These are phyloP conservation scores for Lipomyces mesembrius DNA, from an alignment of 805 yeast species.

Conservation along the genomic window DNA sequence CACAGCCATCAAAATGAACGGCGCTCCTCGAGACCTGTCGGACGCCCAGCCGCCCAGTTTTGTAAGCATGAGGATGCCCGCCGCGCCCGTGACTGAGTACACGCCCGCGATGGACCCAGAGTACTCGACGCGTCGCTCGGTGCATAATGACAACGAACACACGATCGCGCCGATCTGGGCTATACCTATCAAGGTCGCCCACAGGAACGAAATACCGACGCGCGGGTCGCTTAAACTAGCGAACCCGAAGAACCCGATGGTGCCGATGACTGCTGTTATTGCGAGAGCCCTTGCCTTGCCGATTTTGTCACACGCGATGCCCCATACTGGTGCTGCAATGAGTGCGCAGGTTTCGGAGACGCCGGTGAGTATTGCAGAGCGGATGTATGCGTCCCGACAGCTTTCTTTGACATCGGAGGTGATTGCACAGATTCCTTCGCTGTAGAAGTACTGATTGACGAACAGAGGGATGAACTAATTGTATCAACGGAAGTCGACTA, in stretches of 20 bases:
- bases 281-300: conserved; percentile 49
- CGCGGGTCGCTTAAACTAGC: conserved; percentile 47
- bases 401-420: conserved; percentile 43
- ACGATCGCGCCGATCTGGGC: conserved; percentile 67
- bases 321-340: conserved; percentile 67
- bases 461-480: conserved; percentile 63
- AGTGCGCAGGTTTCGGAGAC: conserved; percentile 63
- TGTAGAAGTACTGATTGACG: conserved; percentile 60
- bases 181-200: conserved; percentile 57
- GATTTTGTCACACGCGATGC: conserved; percentile 57
- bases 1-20: conserved; percentile 59
- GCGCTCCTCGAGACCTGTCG: conserved; percentile 61
- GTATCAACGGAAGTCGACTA: conserved; percentile 47
- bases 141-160: conserved; percentile 65
- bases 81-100: conserved; percentile 68
- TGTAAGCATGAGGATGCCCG: conserved; percentile 65
- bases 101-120: conserved; percentile 74
- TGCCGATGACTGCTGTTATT: conserved; percentile 52
- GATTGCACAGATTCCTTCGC: conserved; percentile 55
- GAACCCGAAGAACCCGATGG: conserved; percentile 51
- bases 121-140: conserved; percentile 51
- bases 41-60: conserved; percentile 66
- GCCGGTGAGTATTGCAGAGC: conserved; percentile 71
- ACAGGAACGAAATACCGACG: conserved; percentile 45
- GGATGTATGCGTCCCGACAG: conserved; percentile 67